A percentile compares a stretch with the other conserved stretches of the same genome.
Conservation (phyloP, 2,329 filamentous ascomycete species). For the Tothia fuscella region DNA sequence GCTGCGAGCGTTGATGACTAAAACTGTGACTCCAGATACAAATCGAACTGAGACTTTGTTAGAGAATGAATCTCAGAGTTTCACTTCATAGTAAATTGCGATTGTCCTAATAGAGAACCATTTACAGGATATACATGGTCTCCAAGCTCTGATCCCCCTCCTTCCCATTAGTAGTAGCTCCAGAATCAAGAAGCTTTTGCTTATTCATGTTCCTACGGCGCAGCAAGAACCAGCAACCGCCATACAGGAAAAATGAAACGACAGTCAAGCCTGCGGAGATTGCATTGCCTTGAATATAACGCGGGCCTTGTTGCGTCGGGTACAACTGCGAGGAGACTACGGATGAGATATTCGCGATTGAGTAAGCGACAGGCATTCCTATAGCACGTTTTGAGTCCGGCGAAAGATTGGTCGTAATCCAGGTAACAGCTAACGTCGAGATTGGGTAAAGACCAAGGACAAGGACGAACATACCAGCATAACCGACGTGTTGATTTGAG, state of each 20-base stretch:
- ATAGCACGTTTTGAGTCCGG: constrained; percentile 24
- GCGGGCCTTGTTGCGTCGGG: constrained; percentile 20
- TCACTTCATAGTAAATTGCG: too few relatives aligned
- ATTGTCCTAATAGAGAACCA: too few relatives aligned
- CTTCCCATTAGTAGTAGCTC: constrained; percentile 13
- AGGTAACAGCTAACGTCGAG: constrained; percentile 18
- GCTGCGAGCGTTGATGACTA: too few relatives aligned
- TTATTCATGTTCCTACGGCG: constrained; percentile 19
- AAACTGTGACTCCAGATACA: too few relatives aligned
- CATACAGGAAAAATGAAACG: constrained; percentile 17
- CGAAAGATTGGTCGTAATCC: constrained; percentile 24
- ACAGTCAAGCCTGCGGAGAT: constrained; percentile 17
- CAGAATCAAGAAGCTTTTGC: constrained; percentile 18
- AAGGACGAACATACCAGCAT: constrained; percentile 24
- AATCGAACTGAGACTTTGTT: too few relatives aligned
- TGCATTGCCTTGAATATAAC: constrained; percentile 21
- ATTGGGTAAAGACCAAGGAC: constrained; percentile 19
- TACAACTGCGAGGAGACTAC: constrained; percentile 24
- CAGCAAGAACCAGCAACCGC: constrained; percentile 18
- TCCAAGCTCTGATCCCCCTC: constrained; percentile 13
- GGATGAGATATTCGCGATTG: constrained; percentile 20
- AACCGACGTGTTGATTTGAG: constrained; percentile 19
- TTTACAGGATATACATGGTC: constrained; percentile 11
- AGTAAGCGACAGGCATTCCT: constrained; percentile 21
- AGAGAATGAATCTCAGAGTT: too few relatives aligned